Conservation (phyloP, 2,329 filamentous ascomycete species). For the Trichoderma koningiopsis region DNA sequence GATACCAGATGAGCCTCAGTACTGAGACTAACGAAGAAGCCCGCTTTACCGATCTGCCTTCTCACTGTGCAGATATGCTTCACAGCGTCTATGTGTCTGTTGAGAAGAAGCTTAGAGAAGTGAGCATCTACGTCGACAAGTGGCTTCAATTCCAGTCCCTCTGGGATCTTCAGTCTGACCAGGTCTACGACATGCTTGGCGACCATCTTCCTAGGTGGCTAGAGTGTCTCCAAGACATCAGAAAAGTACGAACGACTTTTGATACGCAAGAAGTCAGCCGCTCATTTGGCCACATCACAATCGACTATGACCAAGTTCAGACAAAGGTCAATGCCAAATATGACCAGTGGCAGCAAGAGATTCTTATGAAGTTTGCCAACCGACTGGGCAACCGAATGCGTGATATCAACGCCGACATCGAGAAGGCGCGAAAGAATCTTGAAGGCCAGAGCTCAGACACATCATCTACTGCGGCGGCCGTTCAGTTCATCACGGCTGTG, state of each 20-base stretch:
- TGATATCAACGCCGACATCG: constrained; percentile 88
- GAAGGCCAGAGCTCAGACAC: constrained; percentile 92
- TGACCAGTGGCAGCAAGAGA: constrained; percentile 99
- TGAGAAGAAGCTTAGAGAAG: constrained; percentile 78
- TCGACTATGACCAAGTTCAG: constrained; percentile 98
- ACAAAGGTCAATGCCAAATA: constrained; percentile 99
- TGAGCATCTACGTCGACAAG: constrained; percentile 88
- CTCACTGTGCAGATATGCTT: constrained; percentile 78
- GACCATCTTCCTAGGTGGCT: constrained; percentile 93
- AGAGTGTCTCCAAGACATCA: constrained; percentile 93
- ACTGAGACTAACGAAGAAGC: constrained; percentile 65
- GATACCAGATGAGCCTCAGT: constrained; percentile 87
- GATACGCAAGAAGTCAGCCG: constrained; percentile 94
- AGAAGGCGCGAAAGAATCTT: constrained; percentile 85
- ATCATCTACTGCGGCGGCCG: constrained; percentile 92
- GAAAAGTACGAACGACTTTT: constrained; percentile 93
- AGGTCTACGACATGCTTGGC: constrained; percentile 89
- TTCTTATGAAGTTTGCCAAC: constrained; percentile 86
- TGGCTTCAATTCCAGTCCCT: constrained; percentile 98
- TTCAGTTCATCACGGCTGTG: constrained; percentile 97
- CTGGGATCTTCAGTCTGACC: constrained; percentile 95
- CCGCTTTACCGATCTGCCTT: constrained; percentile 82
- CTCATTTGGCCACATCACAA: constrained; percentile 88
- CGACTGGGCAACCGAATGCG: constrained; percentile 88
- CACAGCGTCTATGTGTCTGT: constrained; percentile 79